Percentiles rank a stretch among this genome's conserved stretches.
phyloP scores from a whole-genome alignment of 352 stramenopile species.

The Phytopythium chamaehyphon region DNA sequence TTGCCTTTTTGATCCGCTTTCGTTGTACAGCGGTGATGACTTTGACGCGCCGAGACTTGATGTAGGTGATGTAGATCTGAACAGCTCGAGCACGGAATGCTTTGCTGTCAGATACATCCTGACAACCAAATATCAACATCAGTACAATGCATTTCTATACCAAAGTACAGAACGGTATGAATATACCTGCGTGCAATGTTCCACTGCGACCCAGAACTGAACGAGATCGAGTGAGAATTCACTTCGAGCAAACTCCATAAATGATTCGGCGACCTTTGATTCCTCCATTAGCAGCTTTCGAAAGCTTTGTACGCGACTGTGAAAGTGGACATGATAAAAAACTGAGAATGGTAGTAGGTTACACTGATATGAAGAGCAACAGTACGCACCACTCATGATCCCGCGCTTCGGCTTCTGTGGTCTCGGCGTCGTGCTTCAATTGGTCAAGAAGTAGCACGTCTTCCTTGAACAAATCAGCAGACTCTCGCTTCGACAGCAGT shows the following conservation, averaged over 20 bases:
- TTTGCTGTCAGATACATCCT: slow-evolving; percentile 25
- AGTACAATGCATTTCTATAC: too few relatives aligned
- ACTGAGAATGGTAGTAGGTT: too few relatives aligned
- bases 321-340: too few relatives aligned
- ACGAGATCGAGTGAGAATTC: slow-evolving; percentile 60
- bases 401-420: slow-evolving; percentile 13
- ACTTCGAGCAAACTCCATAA: slow-evolving; percentile 35
- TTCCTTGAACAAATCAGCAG: slow-evolving; percentile 23
- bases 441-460: slow-evolving; percentile 23
- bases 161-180: background rate
- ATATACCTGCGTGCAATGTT: slow-evolving; percentile 43
- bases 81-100: slow-evolving; percentile 40
- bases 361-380: background rate
- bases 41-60: slow-evolving; percentile 60
- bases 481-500: slow-evolving; percentile 36
- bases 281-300: slow-evolving; percentile 35
- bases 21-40: slow-evolving; percentile 57
- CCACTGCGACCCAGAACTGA: slow-evolving; percentile 57
- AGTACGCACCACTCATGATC: too few relatives aligned
- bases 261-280: slow-evolving; percentile 18
- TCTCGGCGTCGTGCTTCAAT: slow-evolving; percentile 15
- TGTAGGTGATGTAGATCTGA: slow-evolving; percentile 45
- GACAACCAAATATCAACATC: too few relatives aligned
- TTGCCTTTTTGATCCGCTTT: slow-evolving; percentile 65
- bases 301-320: slow-evolving; percentile 31